These are phyloP conservation scores for Trichophaea hybrida DNA, from an alignment of 2,329 filamentous ascomycete species.

Conservation along the genomic window DNA sequence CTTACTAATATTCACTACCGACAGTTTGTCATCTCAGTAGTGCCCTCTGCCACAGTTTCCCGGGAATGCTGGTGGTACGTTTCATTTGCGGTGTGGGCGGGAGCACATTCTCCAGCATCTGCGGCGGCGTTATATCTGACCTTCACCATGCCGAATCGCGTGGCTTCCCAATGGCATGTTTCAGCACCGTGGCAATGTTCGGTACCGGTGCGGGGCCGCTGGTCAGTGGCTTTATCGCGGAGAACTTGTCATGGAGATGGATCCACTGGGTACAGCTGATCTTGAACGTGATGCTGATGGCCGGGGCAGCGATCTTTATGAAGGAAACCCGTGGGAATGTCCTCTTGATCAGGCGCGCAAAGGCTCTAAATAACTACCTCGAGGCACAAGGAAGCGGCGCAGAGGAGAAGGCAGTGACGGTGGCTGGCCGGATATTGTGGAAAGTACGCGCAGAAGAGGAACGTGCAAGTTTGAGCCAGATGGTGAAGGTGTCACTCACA, in stretches of 20 bases:
- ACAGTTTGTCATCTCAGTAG: conserved; percentile 46
- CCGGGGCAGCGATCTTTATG: conserved; percentile 54
- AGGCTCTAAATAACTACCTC: conserved; percentile 63
- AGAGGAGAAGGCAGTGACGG: conserved; percentile 9
- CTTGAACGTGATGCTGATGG: conserved; percentile 46
- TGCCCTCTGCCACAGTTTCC: conserved; percentile 53
- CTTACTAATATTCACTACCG: conserved; percentile 33
- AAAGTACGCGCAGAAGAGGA: conserved; percentile 66
- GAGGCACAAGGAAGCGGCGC: conserved; percentile 41
- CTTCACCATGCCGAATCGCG: conserved; percentile 64
- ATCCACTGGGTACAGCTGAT: conserved; percentile 79
- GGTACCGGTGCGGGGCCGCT: conserved; percentile 71
- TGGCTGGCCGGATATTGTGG: conserved; percentile 40
- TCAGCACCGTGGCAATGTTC: conserved; percentile 61
- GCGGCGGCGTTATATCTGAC: conserved; percentile 75
- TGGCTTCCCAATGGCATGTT: conserved; percentile 82
- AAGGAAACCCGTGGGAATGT: conserved; percentile 72
- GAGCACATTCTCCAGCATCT: conserved; percentile 35
- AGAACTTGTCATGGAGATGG: conserved; percentile 61
- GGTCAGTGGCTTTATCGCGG: conserved; percentile 52
- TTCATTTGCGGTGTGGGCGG: conserved; percentile 66
- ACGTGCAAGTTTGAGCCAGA: conserved; percentile 48
- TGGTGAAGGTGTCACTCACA: conserved; percentile 59
- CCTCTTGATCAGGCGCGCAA: conserved; percentile 60
- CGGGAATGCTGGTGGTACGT: conserved; percentile 59